A percentile compares a stretch with the other conserved stretches of the same genome.
Evolutionary conservation across 805 yeast genomes (phyloP).

Genomic region (Millerozyma acaciae): DNA sequence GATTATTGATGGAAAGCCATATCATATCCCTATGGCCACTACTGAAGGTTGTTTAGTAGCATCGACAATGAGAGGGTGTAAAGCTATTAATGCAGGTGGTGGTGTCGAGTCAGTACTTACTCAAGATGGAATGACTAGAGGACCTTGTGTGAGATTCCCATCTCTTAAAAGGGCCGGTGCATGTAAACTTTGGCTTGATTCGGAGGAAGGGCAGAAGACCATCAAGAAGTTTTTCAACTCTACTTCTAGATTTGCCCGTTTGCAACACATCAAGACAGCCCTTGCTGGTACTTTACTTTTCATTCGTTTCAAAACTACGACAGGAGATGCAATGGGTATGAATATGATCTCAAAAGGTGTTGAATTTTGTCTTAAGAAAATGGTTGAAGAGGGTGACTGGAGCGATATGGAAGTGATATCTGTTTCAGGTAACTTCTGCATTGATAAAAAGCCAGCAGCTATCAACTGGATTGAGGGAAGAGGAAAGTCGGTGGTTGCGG

Average conservation of each 20-base stretch:
- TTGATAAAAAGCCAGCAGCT: slow-evolving; percentile 97
- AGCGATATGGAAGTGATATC: slow-evolving; percentile 90
- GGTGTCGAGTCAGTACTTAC: slow-evolving; percentile 91
- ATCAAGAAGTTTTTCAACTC: slow-evolving; percentile 91
- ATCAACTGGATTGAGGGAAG: slow-evolving; percentile 99
- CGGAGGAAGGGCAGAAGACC: slow-evolving; percentile 82
- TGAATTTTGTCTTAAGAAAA: slow-evolving; percentile 75
- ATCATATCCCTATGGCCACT: slow-evolving; percentile 97
- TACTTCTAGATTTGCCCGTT: slow-evolving; percentile 94
- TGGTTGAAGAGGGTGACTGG: slow-evolving; percentile 89
- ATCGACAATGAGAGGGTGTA: slow-evolving; percentile 98
- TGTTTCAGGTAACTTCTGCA: slow-evolving; percentile 95
- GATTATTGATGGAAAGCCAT: slow-evolving; percentile 81
- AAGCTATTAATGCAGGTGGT: slow-evolving; percentile 95
- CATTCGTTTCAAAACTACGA: slow-evolving; percentile 94
- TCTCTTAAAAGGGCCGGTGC: slow-evolving; percentile 84
- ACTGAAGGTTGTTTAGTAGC: slow-evolving; percentile 99
- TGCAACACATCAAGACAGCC: slow-evolving; percentile 87
- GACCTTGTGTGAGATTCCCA: slow-evolving; percentile 94
- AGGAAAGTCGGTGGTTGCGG: slow-evolving; percentile 97
- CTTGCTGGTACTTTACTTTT: slow-evolving; percentile 88
- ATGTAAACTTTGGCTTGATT: slow-evolving; percentile 92
- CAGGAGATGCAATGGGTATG: slow-evolving; percentile 99
- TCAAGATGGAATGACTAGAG: slow-evolving; percentile 98
- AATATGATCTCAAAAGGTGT: slow-evolving; percentile 99